Conservation (phyloP, 257 asterid genomes). For the Fraxinus cuspidata region DNA sequence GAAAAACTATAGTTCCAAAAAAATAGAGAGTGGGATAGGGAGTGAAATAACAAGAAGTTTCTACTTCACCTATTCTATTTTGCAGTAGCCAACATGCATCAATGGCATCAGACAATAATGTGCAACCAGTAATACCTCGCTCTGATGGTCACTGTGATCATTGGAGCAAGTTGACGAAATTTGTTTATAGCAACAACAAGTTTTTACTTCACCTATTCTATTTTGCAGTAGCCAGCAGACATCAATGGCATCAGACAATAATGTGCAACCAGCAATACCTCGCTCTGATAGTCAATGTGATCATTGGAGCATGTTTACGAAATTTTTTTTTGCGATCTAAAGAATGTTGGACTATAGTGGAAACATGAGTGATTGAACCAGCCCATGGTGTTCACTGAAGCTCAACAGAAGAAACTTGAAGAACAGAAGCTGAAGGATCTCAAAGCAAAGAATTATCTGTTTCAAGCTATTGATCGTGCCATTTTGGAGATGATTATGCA, state of each 20-base stretch:
- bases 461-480: constrained; percentile 5
- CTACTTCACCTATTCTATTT: too few species aligned
- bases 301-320: constrained; percentile 1
- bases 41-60: too few species aligned
- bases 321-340: constrained; percentile 1
- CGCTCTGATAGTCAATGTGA: too few species aligned
- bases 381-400: background rate
- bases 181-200: background rate
- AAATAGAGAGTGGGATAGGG: too few species aligned
- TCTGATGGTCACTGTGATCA: background rate
- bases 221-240: too few species aligned
- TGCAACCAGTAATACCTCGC: too few species aligned
- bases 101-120: too few species aligned
- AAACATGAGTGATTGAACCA: background rate
- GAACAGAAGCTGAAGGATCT: background rate
- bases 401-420: background rate
- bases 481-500: background rate
- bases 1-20: too few species aligned
- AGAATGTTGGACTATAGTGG: background rate
- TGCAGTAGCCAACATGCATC: too few species aligned
- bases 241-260: too few species aligned
- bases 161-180: background rate
- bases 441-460: background rate
- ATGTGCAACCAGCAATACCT: too few species aligned
- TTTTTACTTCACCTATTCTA: too few species aligned